A percentile compares a stretch with the other conserved stretches of the same genome.
Conservation (phyloP, 129 eudicot species). For the Flaveria robusta region DNA sequence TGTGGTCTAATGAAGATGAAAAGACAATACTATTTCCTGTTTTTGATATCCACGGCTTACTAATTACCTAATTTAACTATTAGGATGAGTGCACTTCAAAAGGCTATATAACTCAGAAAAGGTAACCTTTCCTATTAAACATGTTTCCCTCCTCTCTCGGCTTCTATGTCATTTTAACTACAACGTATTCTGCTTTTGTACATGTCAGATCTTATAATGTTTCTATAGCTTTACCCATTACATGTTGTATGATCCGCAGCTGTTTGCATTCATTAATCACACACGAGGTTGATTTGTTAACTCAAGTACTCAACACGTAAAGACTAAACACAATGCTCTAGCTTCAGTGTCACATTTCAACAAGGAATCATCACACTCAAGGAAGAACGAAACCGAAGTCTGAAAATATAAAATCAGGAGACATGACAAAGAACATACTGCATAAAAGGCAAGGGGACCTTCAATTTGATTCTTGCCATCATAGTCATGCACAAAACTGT, state of each 20-base stretch:
- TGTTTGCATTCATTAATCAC: slow-evolving; percentile 2
- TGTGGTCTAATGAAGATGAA: neutral
- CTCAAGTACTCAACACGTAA: no score
- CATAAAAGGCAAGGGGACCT: slow-evolving; percentile 88
- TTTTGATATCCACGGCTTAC: neutral
- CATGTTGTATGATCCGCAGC: neutral
- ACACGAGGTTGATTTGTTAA: no score
- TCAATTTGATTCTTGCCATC: slow-evolving; percentile 45
- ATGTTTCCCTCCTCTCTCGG: neutral
- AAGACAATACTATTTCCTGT: neutral
- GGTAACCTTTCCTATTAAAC: neutral
- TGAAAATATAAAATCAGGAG: neutral
- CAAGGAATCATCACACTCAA: neutral
- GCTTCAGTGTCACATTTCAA: neutral
- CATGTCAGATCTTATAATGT: slow-evolving; percentile 7
- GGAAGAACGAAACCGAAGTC: neutral
- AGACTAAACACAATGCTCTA: neutral
- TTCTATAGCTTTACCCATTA: neutral
- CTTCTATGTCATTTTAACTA: neutral
- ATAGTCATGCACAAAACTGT: slow-evolving; percentile 61
- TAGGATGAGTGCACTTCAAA: neutral
- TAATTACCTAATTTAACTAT: neutral
- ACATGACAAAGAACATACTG: slow-evolving; percentile 51
- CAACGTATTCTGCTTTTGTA: neutral
- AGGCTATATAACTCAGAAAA: neutral